Percentiles rank a stretch among this genome's conserved stretches.
phyloP scores from a whole-genome alignment of 202 grass and related monocot genomes.

The Saccharum hybrid region DNA sequence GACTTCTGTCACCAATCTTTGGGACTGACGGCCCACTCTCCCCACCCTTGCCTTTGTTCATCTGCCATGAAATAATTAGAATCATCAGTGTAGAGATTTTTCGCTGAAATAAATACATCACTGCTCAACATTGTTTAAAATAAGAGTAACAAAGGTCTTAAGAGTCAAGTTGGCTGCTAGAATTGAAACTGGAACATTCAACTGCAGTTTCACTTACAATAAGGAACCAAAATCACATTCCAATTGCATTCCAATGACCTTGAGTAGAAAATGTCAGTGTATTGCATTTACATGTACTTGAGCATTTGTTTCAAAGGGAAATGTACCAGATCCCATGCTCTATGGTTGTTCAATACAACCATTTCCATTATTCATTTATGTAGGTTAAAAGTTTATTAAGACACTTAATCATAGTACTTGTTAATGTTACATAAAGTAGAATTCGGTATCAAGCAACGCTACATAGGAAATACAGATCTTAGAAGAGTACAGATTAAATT shows the following conservation, averaged over 20 bases:
- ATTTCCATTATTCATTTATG: conserved; percentile 8
- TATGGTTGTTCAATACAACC: conserved; percentile 9
- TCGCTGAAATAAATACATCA: neutral
- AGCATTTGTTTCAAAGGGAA: conserved; percentile 22
- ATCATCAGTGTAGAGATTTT: neutral
- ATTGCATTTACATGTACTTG: conserved; percentile 12
- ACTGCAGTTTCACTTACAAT: neutral
- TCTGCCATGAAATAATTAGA: conserved; percentile 45
- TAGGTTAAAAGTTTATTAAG: neutral
- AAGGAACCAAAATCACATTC: conserved; percentile 5
- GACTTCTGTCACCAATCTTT: conserved; percentile 73
- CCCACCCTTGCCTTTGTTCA: conserved; percentile 67
- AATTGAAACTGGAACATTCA: conserved; percentile 21
- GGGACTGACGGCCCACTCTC: conserved; percentile 51
- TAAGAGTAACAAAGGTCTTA: neutral
- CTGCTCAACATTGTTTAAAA: neutral
- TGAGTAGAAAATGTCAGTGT: neutral
- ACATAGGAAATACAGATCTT: neutral
- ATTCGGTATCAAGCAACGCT: neutral
- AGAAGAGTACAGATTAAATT: neutral
- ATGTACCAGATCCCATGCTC: conserved; percentile 10
- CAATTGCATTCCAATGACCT: neutral
- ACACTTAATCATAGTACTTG: neutral
- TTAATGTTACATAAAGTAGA: neutral
- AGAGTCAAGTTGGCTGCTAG: neutral